A percentile compares a stretch with the other conserved stretches of the same genome.
Conservation (phyloP, 176 grass and related monocot genomes). For the Stipa capillata region DNA sequence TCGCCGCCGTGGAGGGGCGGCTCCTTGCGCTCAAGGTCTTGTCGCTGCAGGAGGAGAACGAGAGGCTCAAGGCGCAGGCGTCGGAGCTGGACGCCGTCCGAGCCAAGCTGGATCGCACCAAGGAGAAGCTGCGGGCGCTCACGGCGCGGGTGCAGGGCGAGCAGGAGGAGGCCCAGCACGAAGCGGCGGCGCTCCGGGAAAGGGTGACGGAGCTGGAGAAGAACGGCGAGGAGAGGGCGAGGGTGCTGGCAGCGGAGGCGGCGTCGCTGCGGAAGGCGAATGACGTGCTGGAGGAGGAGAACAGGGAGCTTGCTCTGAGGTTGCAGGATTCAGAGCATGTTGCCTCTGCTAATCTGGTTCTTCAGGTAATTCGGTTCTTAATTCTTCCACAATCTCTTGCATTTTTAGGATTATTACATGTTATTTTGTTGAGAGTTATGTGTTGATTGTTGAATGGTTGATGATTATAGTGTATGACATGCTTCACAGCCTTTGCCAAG, state of each 20-base stretch:
- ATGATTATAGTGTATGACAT: background rate
- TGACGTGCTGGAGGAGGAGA: constrained; percentile 52
- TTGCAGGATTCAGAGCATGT: constrained; percentile 37
- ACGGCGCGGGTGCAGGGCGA: constrained; percentile 21
- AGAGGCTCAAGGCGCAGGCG: constrained; percentile 28
- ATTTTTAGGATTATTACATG: background rate
- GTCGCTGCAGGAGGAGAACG: constrained; percentile 65
- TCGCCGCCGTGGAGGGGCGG: constrained; percentile 29
- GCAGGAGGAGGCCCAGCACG: constrained; percentile 10
- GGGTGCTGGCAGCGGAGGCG: constrained; percentile 38
- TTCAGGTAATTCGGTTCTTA: constrained; percentile 31
- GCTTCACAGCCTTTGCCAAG: background rate
- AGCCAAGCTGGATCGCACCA: constrained; percentile 41
- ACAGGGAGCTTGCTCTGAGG: constrained; percentile 42
- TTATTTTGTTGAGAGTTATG: background rate
- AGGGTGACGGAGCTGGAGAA: constrained; percentile 25
- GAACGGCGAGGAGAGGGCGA: constrained; percentile 18
- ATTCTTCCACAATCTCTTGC: background rate
- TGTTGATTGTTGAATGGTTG: background rate
- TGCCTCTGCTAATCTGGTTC: constrained; percentile 2
- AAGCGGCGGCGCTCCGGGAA: constrained; percentile 26
- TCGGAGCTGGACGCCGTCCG: constrained; percentile 32
- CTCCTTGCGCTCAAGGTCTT: constrained; percentile 26
- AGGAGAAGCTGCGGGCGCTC: constrained; percentile 40
- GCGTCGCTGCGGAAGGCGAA: constrained; percentile 47